Evolutionary conservation across 129 eudicot species (phyloP).

Genomic region (Flaveria robusta): DNA sequence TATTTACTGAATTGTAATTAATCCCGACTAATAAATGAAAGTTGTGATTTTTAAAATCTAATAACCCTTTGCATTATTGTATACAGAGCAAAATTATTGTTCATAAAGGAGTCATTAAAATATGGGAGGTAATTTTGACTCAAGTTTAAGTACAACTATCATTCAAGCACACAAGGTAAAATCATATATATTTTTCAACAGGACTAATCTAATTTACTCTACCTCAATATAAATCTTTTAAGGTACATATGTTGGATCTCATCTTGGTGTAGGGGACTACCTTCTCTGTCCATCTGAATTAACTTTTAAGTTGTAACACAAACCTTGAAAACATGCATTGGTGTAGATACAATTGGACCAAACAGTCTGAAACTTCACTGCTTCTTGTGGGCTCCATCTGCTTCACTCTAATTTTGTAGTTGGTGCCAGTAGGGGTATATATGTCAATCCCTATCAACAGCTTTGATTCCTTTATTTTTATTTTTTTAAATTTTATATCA

Average conservation of each 20-base stretch:
- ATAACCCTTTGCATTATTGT: too few species aligned
- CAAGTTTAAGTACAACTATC: background rate
- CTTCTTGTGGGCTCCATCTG: slow-evolving; percentile 15
- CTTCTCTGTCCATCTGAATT: background rate
- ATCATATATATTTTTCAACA: background rate
- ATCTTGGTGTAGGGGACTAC: slow-evolving; percentile 15
- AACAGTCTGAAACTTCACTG: slow-evolving; percentile 31
- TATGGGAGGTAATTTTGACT: background rate
- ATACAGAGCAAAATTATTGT: background rate
- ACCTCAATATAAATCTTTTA: background rate
- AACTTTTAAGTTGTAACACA: slow-evolving; percentile 5
- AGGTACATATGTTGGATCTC: slow-evolving; percentile 23
- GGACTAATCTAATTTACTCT: too few species aligned
- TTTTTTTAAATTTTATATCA: background rate
- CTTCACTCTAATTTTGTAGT: slow-evolving; percentile 4
- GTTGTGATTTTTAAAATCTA: too few species aligned
- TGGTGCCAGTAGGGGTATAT: slow-evolving; percentile 21
- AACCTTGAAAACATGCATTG: slow-evolving; percentile 26
- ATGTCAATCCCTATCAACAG: slow-evolving; percentile 18
- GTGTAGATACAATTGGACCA: slow-evolving; percentile 31
- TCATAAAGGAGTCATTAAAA: background rate
- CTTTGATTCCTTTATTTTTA: background rate
- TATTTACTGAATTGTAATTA: too few species aligned
- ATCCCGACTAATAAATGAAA: too few species aligned
- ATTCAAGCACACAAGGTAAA: background rate